Base-by-base conservation (phyloP, 768 basidiomycete species). In the Rhodotorula sphaerocarpa region DNA sequence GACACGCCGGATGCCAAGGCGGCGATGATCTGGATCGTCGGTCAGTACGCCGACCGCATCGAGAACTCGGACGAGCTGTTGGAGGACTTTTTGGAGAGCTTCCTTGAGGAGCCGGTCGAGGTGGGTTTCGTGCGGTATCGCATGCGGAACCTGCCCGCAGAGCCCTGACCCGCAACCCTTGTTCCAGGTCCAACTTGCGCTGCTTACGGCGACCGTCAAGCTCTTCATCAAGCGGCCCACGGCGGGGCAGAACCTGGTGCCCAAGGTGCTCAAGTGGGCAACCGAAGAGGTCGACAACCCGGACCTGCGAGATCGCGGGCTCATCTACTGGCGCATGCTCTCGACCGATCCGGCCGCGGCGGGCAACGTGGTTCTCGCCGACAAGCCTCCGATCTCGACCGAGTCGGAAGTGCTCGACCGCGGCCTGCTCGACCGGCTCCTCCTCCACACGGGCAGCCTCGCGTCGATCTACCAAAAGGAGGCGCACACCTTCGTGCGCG, bases 271-370 rank as follows among this genome's bases (percentile, higher is more conserved):
- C 47, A 96, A 97, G 74, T 90, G 89, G 86, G 86, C 90, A 18
- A 99, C 95, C 11, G 93, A 99, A 74, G 88, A 95, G 69, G 84
- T 95, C 57, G 95, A 99, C 75, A 99, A 99, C 73, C 95, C 95
- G 12, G 95, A 99, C 78, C 79, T 99, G 27, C 82, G 95, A 39
- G 95, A 99, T 75, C 80, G 95, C 65, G 95, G 95, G 5, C 97
- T 92, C 79, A 97, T 99, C 87, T 99, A 97, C 77, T 99, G 95
- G 95, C 84, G 95, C 43, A 81, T 99, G 77, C 81, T 97, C 48
- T 92, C 93, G 14, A 86, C 90, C 71, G 90, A 95, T 73, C 90
- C 92, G 3, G 78, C 84, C 12, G 85, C 86, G 0, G 92, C 95
- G 11, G 82, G 85, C 43, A 86, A 90, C 67, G 86, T 97, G 66